phyloP scores from a whole-genome alignment of 192 early-diverging fungal genomes.

The Geranomyces variabilis region DNA sequence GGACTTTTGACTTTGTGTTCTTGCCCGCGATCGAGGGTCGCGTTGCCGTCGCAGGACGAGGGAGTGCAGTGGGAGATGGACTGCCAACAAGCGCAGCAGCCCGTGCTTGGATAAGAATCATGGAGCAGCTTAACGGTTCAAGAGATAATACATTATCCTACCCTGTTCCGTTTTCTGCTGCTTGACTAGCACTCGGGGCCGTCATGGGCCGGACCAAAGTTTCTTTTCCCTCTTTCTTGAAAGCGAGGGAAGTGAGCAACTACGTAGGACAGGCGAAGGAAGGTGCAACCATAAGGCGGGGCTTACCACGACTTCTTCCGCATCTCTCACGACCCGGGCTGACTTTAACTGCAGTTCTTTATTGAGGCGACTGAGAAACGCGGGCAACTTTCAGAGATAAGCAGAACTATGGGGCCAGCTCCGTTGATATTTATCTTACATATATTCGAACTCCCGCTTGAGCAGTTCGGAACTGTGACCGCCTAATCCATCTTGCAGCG shows the following conservation, averaged over 20 bases:
- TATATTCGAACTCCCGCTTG: constrained; percentile 48
- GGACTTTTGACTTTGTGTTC: neutral
- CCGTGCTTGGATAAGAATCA: too few relatives aligned
- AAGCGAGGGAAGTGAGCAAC: neutral
- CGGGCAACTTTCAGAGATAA: neutral
- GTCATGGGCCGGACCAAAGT: constrained; percentile 45
- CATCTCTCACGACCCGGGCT: constrained; percentile 44
- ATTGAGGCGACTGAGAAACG: constrained; percentile 47
- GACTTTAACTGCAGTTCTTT: constrained; percentile 51
- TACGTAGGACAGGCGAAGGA: neutral
- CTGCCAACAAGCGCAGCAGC: too few relatives aligned
- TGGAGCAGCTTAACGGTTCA: too few relatives aligned
- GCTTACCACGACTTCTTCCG: constrained; percentile 46
- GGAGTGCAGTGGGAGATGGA: too few relatives aligned
- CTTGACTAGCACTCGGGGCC: constrained; percentile 29
- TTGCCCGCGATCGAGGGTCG: neutral
- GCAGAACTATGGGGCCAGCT: too few relatives aligned
- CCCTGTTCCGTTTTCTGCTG: constrained; percentile 37
- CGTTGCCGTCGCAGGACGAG: too few relatives aligned
- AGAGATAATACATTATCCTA: neutral
- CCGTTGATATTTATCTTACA: constrained; percentile 33
- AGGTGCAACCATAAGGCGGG: too few relatives aligned
- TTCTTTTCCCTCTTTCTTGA: constrained; percentile 54
- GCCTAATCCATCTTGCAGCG: constrained; percentile 1
- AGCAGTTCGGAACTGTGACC: constrained; percentile 44